Conservation (phyloP, 352 stramenopile species). For the Globisporangium paddicum region DNA sequence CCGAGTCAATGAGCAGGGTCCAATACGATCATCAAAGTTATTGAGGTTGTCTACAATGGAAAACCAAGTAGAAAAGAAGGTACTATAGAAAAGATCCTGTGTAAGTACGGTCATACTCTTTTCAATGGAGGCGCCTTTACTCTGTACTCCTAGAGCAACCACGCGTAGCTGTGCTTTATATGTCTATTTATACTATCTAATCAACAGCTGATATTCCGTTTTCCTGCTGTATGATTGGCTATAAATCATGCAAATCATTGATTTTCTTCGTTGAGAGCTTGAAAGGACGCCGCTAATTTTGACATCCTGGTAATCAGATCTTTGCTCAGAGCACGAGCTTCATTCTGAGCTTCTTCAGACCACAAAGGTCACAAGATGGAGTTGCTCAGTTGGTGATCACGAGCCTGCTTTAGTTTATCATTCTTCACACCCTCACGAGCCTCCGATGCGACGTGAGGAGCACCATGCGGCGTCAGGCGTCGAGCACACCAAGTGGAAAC, state of each 20-base stretch:
- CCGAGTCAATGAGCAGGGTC: too few species aligned
- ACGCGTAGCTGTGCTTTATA: not conserved
- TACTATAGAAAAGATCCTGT: conserved; percentile 36
- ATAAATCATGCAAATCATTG: not conserved
- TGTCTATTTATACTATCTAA: not conserved
- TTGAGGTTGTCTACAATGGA: conserved; percentile 23
- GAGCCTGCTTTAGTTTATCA: not conserved
- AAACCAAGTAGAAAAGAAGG: conserved; percentile 30
- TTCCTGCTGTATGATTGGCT: not conserved
- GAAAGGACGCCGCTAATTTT: not conserved
- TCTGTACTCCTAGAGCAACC: not conserved
- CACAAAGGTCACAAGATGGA: not conserved
- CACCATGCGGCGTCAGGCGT: not conserved
- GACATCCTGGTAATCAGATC: not conserved
- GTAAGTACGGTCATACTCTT: conserved; percentile 23
- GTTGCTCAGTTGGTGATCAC: not conserved
- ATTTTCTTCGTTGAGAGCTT: not conserved
- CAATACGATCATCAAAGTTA: too few species aligned
- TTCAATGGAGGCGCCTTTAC: not conserved
- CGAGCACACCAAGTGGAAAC: not conserved
- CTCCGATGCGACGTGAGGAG: not conserved
- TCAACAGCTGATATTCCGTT: not conserved
- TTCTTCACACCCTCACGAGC: not conserved
- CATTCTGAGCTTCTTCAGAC: not conserved
- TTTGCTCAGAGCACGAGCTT: not conserved